phyloP scores from a whole-genome alignment of 73 alveolate genomes.

The Uronychia setigera region DNA sequence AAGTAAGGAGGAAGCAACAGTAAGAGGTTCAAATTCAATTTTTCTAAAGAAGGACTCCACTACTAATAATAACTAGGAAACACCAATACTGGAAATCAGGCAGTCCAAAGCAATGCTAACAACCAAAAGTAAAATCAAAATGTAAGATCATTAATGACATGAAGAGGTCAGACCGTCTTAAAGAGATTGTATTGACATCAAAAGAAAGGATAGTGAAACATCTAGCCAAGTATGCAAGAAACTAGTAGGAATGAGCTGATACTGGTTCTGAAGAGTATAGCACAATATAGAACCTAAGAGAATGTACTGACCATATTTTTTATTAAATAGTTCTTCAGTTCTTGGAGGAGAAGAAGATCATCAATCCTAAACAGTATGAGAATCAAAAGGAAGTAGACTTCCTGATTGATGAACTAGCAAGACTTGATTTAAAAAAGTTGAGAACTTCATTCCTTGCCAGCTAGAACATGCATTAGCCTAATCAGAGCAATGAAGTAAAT shows the following conservation, averaged over 20 bases:
- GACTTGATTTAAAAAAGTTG: conserved; percentile 29
- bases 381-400: conserved; percentile 17
- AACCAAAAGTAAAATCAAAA: background rate
- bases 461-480: background rate
- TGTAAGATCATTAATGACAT: background rate
- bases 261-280: background rate
- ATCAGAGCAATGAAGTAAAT: background rate
- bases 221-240: background rate
- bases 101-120: no score
- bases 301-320: background rate
- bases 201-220: background rate
- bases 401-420: conserved; percentile 22
- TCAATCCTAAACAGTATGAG: conserved; percentile 21
- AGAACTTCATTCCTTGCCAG: conserved; percentile 1
- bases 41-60: background rate
- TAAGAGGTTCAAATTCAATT: background rate
- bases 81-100: no score
- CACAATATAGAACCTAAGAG: conserved; percentile 23
- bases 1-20: background rate
- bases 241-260: background rate
- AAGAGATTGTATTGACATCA: background rate
- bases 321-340: conserved; percentile 15
- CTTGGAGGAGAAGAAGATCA: conserved; percentile 33
- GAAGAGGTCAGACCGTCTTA: background rate
- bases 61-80: no score